Conservation (phyloP, 2,329 filamentous ascomycete genomes). For the Talaromyces sp. region DNA sequence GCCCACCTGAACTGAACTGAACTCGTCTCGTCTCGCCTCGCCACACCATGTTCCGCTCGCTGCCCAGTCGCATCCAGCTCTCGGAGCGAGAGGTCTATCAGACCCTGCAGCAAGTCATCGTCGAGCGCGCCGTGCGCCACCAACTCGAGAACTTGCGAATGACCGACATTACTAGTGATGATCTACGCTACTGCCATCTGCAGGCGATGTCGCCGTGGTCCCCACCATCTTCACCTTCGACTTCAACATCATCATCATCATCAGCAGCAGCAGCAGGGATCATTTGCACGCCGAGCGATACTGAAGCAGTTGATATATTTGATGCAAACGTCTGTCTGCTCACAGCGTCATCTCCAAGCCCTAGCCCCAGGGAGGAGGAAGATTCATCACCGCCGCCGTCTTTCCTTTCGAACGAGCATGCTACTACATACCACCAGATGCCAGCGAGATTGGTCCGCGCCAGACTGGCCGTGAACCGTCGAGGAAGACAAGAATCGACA, state of each 20-base stretch:
- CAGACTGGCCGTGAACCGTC: neutral
- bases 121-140: neutral
- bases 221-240: neutral
- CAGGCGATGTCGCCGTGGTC: neutral
- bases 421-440: neutral
- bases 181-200: neutral
- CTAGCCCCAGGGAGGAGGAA: too few species aligned
- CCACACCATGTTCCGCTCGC: constrained; percentile 5
- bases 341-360: neutral
- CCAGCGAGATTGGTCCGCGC: neutral
- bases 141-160: neutral
- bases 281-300: neutral
- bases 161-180: neutral
- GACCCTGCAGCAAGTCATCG: constrained; percentile 1
- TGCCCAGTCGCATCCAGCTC: constrained; percentile 4
- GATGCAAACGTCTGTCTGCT: neutral
- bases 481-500: neutral
- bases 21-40: too few species aligned
- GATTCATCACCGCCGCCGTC: neutral
- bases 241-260: neutral
- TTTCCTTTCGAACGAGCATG: neutral
- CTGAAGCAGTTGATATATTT: neutral
- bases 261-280: neutral
- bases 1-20: too few species aligned
- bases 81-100: constrained; percentile 4